Evolutionary conservation across 345 rosid species (phyloP).

Genomic region (Eucalyptus polybractea): DNA sequence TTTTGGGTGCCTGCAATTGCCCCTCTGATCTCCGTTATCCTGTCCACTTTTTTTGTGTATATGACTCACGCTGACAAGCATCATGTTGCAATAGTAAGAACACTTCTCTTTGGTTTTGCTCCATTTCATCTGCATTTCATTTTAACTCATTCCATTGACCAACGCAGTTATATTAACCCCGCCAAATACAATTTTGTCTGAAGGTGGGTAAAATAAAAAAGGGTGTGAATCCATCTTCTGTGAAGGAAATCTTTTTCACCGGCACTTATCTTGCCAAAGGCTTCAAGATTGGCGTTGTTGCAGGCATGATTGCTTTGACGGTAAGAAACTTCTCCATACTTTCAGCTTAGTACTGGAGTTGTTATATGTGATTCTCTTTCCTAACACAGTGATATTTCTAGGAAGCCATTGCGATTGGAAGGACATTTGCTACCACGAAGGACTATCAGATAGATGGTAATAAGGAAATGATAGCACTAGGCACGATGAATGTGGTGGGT

Average conservation of each 20-base stretch:
- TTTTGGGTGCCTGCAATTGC: constrained; percentile 45
- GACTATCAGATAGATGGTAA: too few relatives aligned
- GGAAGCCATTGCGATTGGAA: too few relatives aligned
- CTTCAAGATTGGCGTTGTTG: constrained; percentile 2
- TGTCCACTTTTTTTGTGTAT: constrained; percentile 25
- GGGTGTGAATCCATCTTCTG: constrained; percentile 2
- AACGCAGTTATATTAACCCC: background rate
- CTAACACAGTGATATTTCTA: too few relatives aligned
- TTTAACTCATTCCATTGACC: background rate
- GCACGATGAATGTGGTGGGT: too few relatives aligned
- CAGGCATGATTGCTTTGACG: constrained; percentile 5
- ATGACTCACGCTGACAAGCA: constrained; percentile 13
- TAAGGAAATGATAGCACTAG: too few relatives aligned
- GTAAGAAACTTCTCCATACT: background rate
- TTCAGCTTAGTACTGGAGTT: background rate
- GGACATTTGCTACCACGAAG: too few relatives aligned
- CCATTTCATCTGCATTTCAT: background rate
- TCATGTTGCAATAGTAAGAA: constrained; percentile 20
- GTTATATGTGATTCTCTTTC: too few relatives aligned
- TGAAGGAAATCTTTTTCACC: background rate
- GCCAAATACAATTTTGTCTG: background rate
- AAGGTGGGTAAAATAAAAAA: background rate
- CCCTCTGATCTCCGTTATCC: constrained; percentile 28
- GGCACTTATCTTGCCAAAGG: constrained; percentile 2
- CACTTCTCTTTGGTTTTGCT: background rate